Conservation (phyloP, 495 filamentous ascomycete species). For the Lichenothelia convexa region DNA sequence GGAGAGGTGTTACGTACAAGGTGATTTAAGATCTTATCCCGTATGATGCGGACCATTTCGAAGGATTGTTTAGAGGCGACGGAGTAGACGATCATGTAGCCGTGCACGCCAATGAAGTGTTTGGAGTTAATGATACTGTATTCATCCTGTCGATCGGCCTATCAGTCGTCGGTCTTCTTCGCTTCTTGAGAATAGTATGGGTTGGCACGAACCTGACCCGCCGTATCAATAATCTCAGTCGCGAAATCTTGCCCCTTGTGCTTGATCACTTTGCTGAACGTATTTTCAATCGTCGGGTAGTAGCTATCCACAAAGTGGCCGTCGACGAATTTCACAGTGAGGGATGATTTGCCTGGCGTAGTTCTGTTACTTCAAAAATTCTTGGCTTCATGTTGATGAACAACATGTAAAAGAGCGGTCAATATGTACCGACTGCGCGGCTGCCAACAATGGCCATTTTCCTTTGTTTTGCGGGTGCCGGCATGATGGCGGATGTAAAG, state of each 20-base stretch:
- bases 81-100: conserved; percentile 96
- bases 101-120: conserved; percentile 98
- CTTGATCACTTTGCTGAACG: conserved; percentile 86
- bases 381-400: background rate
- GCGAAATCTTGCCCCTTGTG: conserved; percentile 75
- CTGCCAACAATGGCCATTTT: conserved; percentile 98
- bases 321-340: conserved; percentile 95
- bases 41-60: conserved; percentile 86
- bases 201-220: conserved; percentile 60
- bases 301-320: conserved; percentile 97
- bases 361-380: background rate
- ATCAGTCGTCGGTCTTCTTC: background rate
- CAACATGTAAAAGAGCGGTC: no score
- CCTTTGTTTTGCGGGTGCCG: no score
- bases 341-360: conserved; percentile 91
- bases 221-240: conserved; percentile 96
- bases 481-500: no score
- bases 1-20: conserved; percentile 44
- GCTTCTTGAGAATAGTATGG: background rate
- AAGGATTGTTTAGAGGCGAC: conserved; percentile 85
- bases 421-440: conserved; percentile 77
- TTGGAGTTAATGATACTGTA: conserved; percentile 96
- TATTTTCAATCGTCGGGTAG: conserved; percentile 98
- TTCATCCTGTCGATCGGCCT: conserved; percentile 49
- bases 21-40: conserved; percentile 95